phyloP scores from a whole-genome alignment of 371 early-diverging fungal species.

The Syncephalis plumigaleata region DNA sequence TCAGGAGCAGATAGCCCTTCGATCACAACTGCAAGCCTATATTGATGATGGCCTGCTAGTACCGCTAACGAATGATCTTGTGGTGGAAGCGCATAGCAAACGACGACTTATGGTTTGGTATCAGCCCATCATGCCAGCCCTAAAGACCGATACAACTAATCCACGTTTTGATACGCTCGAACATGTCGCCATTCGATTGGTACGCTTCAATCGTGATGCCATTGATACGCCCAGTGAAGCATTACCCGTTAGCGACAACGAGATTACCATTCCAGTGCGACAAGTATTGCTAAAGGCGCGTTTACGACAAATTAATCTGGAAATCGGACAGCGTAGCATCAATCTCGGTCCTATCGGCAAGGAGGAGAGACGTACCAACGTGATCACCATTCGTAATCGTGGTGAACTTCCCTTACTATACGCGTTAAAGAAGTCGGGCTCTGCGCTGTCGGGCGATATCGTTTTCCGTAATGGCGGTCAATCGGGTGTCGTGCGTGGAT shows the following conservation, averaged over 20 bases:
- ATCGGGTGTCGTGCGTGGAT: conserved; percentile 80
- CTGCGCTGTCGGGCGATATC: conserved; percentile 87
- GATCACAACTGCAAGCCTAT: conserved; percentile 43
- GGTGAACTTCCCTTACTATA: conserved; percentile 82
- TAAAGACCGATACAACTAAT: too few relatives aligned
- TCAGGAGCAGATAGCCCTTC: conserved; percentile 44
- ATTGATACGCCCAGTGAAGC: conserved; percentile 23
- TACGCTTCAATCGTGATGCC: conserved; percentile 61
- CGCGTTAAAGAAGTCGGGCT: conserved; percentile 86
- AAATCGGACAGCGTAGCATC: conserved; percentile 89
- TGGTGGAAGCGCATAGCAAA: too few relatives aligned
- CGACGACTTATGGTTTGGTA: too few relatives aligned
- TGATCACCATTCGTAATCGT: conserved; percentile 79
- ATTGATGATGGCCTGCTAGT: conserved; percentile 17
- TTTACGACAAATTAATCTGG: conserved; percentile 73
- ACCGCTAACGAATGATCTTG: too few relatives aligned
- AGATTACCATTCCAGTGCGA: conserved; percentile 69
- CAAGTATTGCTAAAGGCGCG: conserved; percentile 79
- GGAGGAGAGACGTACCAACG: conserved; percentile 72
- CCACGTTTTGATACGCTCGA: too few relatives aligned
- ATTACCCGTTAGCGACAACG: conserved; percentile 31
- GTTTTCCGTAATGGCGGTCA: conserved; percentile 43
- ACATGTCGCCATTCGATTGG: conserved; percentile 11
- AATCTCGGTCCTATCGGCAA: conserved; percentile 88
- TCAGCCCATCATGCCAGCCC: too few relatives aligned